Conservation (phyloP, 2,329 filamentous ascomycete genomes). For the Penicillium psychrosexuale region DNA sequence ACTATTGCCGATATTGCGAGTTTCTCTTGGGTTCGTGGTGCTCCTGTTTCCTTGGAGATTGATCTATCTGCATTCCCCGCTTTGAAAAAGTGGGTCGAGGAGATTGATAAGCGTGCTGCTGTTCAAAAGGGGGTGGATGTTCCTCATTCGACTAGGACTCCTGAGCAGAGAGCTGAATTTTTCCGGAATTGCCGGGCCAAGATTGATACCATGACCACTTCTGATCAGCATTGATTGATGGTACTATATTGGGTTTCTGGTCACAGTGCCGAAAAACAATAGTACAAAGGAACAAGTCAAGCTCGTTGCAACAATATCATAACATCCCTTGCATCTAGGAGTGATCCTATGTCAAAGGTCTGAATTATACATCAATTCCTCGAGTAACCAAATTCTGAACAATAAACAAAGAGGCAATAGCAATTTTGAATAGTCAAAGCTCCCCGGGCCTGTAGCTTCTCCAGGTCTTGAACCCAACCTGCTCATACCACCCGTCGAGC, state of each 20-base stretch:
- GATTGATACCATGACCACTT: constrained; percentile 22
- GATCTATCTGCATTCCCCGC: constrained; percentile 33
- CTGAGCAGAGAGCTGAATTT: constrained; percentile 13
- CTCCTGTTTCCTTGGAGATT: constrained; percentile 24
- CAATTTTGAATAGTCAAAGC: constrained; percentile 12
- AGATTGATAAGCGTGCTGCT: constrained; percentile 29
- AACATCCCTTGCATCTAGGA: background rate
- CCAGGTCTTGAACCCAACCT: constrained; percentile 41
- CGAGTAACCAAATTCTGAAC: background rate
- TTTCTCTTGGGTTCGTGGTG: constrained; percentile 43
- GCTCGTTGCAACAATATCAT: background rate
- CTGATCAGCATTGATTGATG: constrained; percentile 20
- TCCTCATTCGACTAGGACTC: constrained; percentile 13
- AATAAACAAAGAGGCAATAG: background rate
- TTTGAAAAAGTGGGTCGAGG: constrained; percentile 31
- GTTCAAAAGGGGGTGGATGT: constrained; percentile 26
- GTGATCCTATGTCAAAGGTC: background rate
- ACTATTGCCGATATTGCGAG: constrained; percentile 49
- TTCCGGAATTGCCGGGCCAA: constrained; percentile 16
- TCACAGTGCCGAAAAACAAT: background rate
- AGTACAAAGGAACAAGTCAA: background rate
- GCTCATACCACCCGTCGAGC: constrained; percentile 46
- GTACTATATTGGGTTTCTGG: background rate
- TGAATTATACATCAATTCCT: background rate
- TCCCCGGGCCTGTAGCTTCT: constrained; percentile 40